Conservation (phyloP, 352 stramenopile species). For the Phytopythium cucurbitacearum region DNA sequence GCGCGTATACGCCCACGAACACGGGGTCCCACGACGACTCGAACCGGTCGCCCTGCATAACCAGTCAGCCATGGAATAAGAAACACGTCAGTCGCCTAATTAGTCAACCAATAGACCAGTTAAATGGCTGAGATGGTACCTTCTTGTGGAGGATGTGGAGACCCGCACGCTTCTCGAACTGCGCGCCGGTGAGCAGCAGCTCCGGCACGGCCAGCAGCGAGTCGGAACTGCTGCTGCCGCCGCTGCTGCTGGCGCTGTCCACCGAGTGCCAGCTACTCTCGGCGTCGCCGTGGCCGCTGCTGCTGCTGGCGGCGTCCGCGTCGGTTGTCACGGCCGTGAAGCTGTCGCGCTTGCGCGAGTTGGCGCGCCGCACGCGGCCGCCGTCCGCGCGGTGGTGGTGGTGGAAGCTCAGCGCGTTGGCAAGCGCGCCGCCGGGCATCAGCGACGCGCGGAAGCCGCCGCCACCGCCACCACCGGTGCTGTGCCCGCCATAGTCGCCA, state of each 20-base stretch:
- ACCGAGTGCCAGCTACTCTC: slow-evolving; percentile 9
- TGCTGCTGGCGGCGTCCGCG: background rate
- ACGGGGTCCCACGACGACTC: slow-evolving; percentile 56
- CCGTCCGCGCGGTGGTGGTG: background rate
- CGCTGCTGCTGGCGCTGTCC: slow-evolving; percentile 14
- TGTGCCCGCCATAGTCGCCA: background rate
- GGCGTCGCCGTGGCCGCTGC: slow-evolving; percentile 1
- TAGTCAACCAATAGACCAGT: background rate
- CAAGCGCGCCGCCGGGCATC: background rate
- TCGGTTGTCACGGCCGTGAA: slow-evolving; percentile 1
- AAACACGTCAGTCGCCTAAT: background rate
- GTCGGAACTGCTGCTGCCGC: slow-evolving; percentile 5
- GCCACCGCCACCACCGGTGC: background rate
- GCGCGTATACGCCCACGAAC: slow-evolving; percentile 56
- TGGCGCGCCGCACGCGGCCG: slow-evolving; percentile 5
- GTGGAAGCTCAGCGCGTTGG: slow-evolving; percentile 9
- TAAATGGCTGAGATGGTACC: slow-evolving; percentile 3
- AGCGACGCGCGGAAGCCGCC: slow-evolving; percentile 5
- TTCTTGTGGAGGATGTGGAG: slow-evolving; percentile 57
- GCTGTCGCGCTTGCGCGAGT: slow-evolving; percentile 5
- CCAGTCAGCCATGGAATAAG: background rate
- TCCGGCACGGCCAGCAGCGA: slow-evolving; percentile 28
- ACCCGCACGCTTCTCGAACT: slow-evolving; percentile 37
- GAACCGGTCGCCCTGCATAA: slow-evolving; percentile 43
- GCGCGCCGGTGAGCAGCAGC: slow-evolving; percentile 33